Evolutionary conservation across 83 land plant species (phyloP), one percentile per base, ranked within the genome.

Genomic region (Thuja plicata): DNA sequence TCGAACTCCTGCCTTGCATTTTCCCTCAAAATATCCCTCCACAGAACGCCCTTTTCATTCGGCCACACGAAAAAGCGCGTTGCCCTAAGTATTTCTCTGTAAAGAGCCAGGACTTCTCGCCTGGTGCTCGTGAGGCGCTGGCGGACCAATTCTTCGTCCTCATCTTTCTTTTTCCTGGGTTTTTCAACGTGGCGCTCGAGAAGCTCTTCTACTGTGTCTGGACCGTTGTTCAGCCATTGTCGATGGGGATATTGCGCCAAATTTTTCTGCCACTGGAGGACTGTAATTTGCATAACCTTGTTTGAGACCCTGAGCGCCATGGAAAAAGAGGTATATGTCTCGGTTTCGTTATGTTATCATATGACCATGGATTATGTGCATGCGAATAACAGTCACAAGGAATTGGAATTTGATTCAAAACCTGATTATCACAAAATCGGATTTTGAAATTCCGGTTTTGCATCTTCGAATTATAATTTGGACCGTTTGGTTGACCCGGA

Each of bases 1-100:
- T 98, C 99, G 84, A 95, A 98, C 89, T 97, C 99, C 90, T 88
- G 87, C 50, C 99, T 89, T 2, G 97, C 94, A 89, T 96, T 98
- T 73, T 89, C 94, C 87, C 99, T 88, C 82, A 98, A 91, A 13
- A 97, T 92, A 52, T 98, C 99, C n/a, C 95, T 88, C 98, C 99
- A 98, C 34, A 92, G 85, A 16, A 91, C 90, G 13, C 99, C 99
- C 24, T 94, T 88, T 74, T 95, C 89, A 46, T 98, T 96, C 13
- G 93, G 88, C 99, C 99, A 98, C 37, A 89, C 78, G 91, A 97
- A 98, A 92, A 95, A 92, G 5, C 96, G 89, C 9, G 97, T 89
- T 15, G 99, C 97, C 38, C 99, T 94, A 52, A 94, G 45, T 32
- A 97, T 92, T 73, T 96, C 98, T 24, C 98, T 92, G 91, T 97